Conservation (phyloP, 768 basidiomycete species). For the Gymnopilus dilepis region DNA sequence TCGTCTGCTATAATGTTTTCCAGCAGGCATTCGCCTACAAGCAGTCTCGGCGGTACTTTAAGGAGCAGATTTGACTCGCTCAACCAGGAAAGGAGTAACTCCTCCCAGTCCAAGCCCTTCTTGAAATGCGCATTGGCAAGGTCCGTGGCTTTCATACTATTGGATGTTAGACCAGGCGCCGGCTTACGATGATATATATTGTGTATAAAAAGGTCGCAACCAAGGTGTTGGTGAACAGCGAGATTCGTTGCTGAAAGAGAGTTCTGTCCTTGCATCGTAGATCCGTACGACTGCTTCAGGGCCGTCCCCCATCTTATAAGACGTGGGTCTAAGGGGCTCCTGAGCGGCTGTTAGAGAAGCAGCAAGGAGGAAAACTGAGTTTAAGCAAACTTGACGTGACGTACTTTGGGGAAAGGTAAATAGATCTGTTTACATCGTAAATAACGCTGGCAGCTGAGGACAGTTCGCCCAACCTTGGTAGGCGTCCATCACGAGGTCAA, state of each 20-base stretch:
- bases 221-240: constrained; percentile 49
- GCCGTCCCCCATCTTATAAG: too few relatives aligned
- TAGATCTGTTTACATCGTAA: too few relatives aligned
- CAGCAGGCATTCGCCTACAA: constrained; percentile 37
- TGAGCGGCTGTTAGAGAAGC: too few relatives aligned
- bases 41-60: constrained; percentile 41
- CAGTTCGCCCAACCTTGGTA: too few relatives aligned
- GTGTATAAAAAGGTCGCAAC: constrained; percentile 53
- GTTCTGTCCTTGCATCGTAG: constrained; percentile 7
- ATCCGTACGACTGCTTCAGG: too few relatives aligned
- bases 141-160: constrained; percentile 29
- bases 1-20: constrained; percentile 51
- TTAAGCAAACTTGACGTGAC: too few relatives aligned
- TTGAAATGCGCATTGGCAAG: constrained; percentile 43
- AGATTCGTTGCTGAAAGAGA: constrained; percentile 53
- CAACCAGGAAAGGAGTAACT: constrained; percentile 45
- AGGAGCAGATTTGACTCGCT: constrained; percentile 45
- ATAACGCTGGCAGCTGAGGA: too few relatives aligned
- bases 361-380: too few relatives aligned
- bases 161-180: constrained; percentile 6
- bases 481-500: too few relatives aligned
- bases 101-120: constrained; percentile 53
- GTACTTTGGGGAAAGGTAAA: too few relatives aligned
- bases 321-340: too few relatives aligned
- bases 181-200: constrained; percentile 37